A percentile compares a stretch with the other conserved stretches of the same genome.
Conservation (phyloP, 2,329 filamentous ascomycete genomes). For the Colletotrichum sp. region DNA sequence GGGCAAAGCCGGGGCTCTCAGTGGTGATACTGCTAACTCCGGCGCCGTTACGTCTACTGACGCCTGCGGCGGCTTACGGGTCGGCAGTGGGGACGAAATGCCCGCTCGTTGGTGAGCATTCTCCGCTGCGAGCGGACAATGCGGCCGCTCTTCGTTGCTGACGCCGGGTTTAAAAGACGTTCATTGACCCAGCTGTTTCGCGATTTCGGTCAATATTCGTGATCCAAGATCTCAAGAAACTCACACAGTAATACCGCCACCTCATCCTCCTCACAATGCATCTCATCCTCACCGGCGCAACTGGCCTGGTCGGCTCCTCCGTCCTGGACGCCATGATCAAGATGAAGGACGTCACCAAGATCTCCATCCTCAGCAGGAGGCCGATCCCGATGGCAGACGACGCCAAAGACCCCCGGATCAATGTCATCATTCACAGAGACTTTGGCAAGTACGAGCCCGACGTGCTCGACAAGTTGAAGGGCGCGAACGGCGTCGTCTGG, state of each 20-base stretch:
- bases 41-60: background rate
- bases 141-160: background rate
- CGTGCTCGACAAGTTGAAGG: slow-evolving; percentile 64
- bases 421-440: slow-evolving; percentile 72
- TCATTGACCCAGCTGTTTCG: accelerated
- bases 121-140: background rate
- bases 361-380: slow-evolving; percentile 71
- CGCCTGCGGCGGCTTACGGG: background rate
- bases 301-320: slow-evolving; percentile 67
- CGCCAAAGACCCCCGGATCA: slow-evolving; percentile 61
- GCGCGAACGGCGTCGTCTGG: slow-evolving; percentile 75
- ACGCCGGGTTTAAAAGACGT: background rate
- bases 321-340: slow-evolving; percentile 68
- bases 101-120: background rate
- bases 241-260: background rate
- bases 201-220: background rate
- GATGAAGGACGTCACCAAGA: slow-evolving; percentile 60
- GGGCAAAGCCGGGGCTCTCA: background rate
- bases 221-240: accelerated
- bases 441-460: slow-evolving; percentile 64
- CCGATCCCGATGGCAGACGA: slow-evolving; percentile 68
- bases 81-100: background rate
- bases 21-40: slow-evolving; percentile 15
- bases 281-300: slow-evolving; percentile 72
- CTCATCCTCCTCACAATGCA: slow-evolving; percentile 51